phyloP scores from a whole-genome alignment of 2,329 filamentous ascomycete species.

The Bipolaris zeicola region DNA sequence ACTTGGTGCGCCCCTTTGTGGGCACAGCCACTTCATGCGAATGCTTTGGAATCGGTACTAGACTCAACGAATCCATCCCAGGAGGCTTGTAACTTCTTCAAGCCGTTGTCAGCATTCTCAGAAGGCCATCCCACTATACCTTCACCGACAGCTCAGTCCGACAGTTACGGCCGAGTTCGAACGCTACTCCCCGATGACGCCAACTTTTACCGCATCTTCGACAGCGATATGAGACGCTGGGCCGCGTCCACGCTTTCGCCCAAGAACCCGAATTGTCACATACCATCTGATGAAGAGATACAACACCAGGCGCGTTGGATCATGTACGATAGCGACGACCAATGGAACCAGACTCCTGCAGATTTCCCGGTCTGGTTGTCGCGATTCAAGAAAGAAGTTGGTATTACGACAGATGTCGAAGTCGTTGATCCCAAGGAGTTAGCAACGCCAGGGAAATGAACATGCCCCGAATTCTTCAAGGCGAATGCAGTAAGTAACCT shows the following conservation, averaged over 20 bases:
- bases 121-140: neutral
- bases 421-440: slow-evolving; percentile 9
- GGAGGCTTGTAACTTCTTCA: neutral
- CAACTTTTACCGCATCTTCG: slow-evolving; percentile 26
- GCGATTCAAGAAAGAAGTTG: slow-evolving; percentile 37
- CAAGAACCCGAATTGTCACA: slow-evolving; percentile 27
- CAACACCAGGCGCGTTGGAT: slow-evolving; percentile 43
- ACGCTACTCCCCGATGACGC: slow-evolving; percentile 20
- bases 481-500: neutral
- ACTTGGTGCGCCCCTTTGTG: neutral
- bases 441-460: neutral
- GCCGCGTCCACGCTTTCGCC: slow-evolving; percentile 32
- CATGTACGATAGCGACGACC: slow-evolving; percentile 41
- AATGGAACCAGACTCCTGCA: slow-evolving; percentile 48
- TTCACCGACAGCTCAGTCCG: slow-evolving; percentile 1
- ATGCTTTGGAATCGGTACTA: neutral
- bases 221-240: slow-evolving; percentile 30
- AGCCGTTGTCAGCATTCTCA: neutral
- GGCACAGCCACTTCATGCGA: neutral
- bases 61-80: neutral
- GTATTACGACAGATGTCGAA: slow-evolving; percentile 12
- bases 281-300: slow-evolving; percentile 40
- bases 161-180: slow-evolving; percentile 10
- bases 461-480: neutral
- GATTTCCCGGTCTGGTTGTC: slow-evolving; percentile 42